These are phyloP conservation scores for Globisporangium cylindrosporum DNA, from an alignment of 352 stramenopile species.

Conservation along the genomic window DNA sequence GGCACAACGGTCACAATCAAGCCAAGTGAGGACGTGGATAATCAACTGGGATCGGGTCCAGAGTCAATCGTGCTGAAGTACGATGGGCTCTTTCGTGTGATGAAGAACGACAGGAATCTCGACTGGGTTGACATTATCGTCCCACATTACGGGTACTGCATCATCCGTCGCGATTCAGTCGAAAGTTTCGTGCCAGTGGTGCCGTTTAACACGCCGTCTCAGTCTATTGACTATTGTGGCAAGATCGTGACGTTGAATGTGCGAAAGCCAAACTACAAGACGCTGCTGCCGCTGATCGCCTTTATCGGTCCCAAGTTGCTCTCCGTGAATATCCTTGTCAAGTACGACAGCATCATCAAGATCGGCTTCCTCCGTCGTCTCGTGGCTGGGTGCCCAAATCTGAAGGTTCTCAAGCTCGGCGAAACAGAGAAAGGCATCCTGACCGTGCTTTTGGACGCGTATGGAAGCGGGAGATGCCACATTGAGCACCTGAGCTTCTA, in stretches of 20 bases:
- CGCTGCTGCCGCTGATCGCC: background rate
- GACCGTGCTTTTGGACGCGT: background rate
- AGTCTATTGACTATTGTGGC: background rate
- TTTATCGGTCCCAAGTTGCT: constrained; percentile 1
- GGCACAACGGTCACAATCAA: background rate
- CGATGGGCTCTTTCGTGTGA: background rate
- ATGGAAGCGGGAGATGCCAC: background rate
- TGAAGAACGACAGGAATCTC: background rate
- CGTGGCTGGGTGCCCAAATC: background rate
- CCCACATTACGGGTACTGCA: background rate
- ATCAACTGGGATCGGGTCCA: background rate
- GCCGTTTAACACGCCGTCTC: background rate
- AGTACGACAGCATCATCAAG: background rate
- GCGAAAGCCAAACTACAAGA: background rate
- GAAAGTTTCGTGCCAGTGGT: background rate
- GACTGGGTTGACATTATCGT: constrained; percentile 3
- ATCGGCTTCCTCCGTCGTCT: too few relatives aligned
- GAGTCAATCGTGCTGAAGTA: background rate
- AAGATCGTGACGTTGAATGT: background rate
- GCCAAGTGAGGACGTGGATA: background rate
- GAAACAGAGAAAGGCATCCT: background rate
- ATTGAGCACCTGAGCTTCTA: background rate
- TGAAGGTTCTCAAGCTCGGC: background rate
- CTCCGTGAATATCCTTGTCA: background rate
- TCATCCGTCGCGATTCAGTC: background rate